Evolutionary conservation across 495 filamentous ascomycete genomes (phyloP).

Genomic region (Aspergillus panamensis): DNA sequence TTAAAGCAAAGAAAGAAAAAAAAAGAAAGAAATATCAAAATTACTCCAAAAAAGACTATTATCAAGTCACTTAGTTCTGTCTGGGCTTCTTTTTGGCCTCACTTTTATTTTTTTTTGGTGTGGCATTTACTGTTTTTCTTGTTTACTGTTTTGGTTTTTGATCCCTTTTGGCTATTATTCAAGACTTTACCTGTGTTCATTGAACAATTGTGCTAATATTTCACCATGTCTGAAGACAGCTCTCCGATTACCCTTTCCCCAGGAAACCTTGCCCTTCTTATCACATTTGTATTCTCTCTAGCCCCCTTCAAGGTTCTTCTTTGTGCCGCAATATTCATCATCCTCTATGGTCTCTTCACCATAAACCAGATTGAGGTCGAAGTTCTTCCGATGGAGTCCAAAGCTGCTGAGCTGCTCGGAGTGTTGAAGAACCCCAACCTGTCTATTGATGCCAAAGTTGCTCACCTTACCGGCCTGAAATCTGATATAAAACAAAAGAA

Average conservation of each 20-base stretch:
- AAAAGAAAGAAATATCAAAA: neutral
- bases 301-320: slow-evolving; percentile 8
- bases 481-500: slow-evolving; percentile 85
- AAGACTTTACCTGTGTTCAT: neutral
- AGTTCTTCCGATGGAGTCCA: slow-evolving; percentile 36
- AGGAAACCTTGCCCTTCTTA: neutral
- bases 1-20: neutral
- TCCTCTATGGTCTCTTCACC: slow-evolving; percentile 20
- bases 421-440: slow-evolving; percentile 64
- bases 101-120: slow-evolving; percentile 1
- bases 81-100: slow-evolving; percentile 1
- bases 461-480: slow-evolving; percentile 68
- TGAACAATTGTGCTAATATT: slow-evolving; percentile 7
- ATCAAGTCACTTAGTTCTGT: neutral
- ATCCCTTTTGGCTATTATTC: neutral
- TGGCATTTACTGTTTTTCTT: neutral
- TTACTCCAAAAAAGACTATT: neutral
- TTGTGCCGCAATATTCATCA: slow-evolving; percentile 8
- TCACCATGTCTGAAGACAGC: neutral
- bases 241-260: neutral
- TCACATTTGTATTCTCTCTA: slow-evolving; percentile 1
- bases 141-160: neutral
- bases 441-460: slow-evolving; percentile 66
- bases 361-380: slow-evolving; percentile 15
- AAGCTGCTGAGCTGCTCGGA: slow-evolving; percentile 56